Evolutionary conservation across 257 asterid species (phyloP).

Genomic region (Agastache rugosa): DNA sequence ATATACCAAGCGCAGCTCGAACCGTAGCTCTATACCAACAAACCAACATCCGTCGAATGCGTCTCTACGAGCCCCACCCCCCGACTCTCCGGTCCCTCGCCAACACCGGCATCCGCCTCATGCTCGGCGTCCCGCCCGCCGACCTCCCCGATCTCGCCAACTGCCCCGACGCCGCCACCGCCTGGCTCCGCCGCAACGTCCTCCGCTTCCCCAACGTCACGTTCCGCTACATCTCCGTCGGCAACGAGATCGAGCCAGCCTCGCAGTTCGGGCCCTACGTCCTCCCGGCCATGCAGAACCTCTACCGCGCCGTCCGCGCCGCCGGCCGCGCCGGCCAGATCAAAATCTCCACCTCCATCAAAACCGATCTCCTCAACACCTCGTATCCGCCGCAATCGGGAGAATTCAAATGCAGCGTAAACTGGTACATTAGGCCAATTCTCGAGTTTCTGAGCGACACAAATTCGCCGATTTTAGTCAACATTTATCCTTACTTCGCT

Average conservation of each 20-base stretch:
- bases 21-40: neutral
- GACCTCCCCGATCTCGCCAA: conserved; percentile 28
- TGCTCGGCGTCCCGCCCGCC: conserved; percentile 28
- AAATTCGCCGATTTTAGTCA: conserved; percentile 22
- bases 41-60: neutral
- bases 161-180: conserved; percentile 30
- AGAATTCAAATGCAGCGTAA: conserved; percentile 8
- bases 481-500: conserved; percentile 36
- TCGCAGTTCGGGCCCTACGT: conserved; percentile 13
- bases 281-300: conserved; percentile 36
- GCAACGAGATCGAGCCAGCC: conserved; percentile 45
- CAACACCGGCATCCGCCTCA: conserved; percentile 11
- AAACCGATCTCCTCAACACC: neutral
- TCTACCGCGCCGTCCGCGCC: conserved; percentile 15
- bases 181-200: conserved; percentile 41
- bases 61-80: conserved; percentile 10
- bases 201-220: conserved; percentile 20
- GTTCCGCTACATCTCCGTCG: conserved; percentile 38
- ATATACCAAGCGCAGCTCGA: neutral
- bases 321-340: conserved; percentile 21
- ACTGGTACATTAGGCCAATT: conserved; percentile 22
- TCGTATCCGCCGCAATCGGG: conserved; percentile 29
- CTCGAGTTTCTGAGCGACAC: neutral
- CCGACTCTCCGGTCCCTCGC: conserved; percentile 8
- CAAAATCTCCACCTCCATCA: conserved; percentile 25